phyloP scores from a whole-genome alignment of 495 filamentous ascomycete genomes.

The Aspergillus bridgeri region DNA sequence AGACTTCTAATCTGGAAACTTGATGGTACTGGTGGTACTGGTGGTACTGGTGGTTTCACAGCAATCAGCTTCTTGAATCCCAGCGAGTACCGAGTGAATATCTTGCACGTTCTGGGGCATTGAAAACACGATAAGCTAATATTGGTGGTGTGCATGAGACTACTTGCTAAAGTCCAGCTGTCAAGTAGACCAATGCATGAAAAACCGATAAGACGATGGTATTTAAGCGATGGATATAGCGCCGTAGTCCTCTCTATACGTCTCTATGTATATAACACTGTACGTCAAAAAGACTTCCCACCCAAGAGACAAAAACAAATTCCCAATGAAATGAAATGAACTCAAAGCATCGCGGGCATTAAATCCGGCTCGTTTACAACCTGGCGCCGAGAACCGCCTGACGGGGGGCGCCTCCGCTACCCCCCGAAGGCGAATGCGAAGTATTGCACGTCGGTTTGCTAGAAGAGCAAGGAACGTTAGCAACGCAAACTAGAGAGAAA shows the following conservation, averaged over 20 bases:
- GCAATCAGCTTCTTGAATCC: no score
- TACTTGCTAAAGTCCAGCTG: no score
- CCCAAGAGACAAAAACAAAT: not conserved
- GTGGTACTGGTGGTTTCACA: no score
- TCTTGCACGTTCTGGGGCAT: no score
- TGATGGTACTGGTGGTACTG: no score
- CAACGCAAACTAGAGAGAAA: conserved; percentile 20
- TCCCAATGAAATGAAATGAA: not conserved
- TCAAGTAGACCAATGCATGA: no score
- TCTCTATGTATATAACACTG: conserved; percentile 11
- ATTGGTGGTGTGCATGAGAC: no score
- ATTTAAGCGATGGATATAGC: not conserved
- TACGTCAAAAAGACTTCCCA: conserved; percentile 1
- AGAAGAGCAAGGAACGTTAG: conserved; percentile 30
- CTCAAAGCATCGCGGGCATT: not conserved
- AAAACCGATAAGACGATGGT: not conserved
- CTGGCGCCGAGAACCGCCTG: conserved; percentile 12
- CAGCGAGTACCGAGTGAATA: no score
- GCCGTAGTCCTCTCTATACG: conserved; percentile 8
- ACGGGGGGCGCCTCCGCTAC: conserved; percentile 12
- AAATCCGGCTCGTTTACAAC: conserved; percentile 11
- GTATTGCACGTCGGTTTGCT: conserved; percentile 19
- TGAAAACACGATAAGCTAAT: no score
- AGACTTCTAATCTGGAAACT: no score
- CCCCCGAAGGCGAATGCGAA: conserved; percentile 10